A percentile compares a stretch with the other conserved stretches of the same genome.
Evolutionary conservation across 2,329 filamentous ascomycete genomes (phyloP).

Genomic region (Didymella arachidicola): DNA sequence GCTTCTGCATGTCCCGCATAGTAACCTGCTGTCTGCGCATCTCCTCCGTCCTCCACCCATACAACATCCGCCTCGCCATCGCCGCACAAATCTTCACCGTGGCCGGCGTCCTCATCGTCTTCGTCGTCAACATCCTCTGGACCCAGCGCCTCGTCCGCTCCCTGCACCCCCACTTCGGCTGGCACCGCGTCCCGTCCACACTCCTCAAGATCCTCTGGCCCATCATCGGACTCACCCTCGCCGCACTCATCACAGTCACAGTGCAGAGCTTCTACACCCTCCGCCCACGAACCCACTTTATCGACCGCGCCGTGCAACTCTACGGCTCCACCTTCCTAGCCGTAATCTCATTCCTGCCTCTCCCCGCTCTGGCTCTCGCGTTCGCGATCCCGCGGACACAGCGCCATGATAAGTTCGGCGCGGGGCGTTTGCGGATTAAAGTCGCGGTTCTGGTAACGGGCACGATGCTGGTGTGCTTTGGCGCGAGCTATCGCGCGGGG

Average conservation of each 20-base stretch:
- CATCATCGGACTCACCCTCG: conserved; percentile 65
- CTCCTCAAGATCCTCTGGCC: conserved; percentile 66
- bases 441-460: conserved; percentile 67
- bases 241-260: conserved; percentile 70
- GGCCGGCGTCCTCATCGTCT: conserved; percentile 76
- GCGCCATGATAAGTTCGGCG: conserved; percentile 68
- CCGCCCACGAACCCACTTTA: conserved; percentile 56
- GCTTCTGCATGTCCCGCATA: conserved; percentile 56
- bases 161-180: conserved; percentile 73
- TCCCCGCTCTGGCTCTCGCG: conserved; percentile 61
- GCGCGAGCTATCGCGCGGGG: conserved; percentile 72
- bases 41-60: conserved; percentile 36
- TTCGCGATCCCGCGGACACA: conserved; percentile 54
- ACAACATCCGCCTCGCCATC: conserved; percentile 59
- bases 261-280: conserved; percentile 74
- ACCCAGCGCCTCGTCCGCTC: conserved; percentile 66
- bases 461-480: conserved; percentile 67
- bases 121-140: conserved; percentile 74
- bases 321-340: conserved; percentile 68
- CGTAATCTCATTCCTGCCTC: conserved; percentile 71
- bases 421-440: conserved; percentile 71
- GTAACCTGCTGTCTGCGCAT: conserved; percentile 49
- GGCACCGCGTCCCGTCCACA: conserved; percentile 62
- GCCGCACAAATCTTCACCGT: conserved; percentile 73
- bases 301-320: conserved; percentile 70